Evolutionary conservation across 2,329 filamentous ascomycete species (phyloP).

Genomic region (Alternaria panax): DNA sequence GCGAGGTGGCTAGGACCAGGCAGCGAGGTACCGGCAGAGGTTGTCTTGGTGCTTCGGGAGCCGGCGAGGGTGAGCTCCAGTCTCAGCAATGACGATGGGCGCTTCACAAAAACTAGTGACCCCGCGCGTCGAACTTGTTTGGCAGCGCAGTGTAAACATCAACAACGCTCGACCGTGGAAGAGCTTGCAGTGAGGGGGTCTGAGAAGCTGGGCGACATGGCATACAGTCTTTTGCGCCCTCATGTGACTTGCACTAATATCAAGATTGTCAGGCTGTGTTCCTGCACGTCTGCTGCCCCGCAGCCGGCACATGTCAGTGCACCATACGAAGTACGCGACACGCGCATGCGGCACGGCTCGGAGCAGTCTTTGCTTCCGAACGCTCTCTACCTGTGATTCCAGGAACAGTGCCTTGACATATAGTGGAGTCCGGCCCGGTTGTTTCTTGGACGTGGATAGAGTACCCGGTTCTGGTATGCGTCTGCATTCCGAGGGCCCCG

Average conservation of each 20-base stretch:
- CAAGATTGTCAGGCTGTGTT: conserved; percentile 9
- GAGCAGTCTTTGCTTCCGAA: conserved; percentile 9
- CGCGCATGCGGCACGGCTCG: conserved; percentile 21
- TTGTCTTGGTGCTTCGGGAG: conserved; percentile 26
- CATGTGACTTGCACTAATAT: conserved; percentile 12
- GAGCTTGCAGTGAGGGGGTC: neutral
- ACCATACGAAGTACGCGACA: conserved; percentile 10
- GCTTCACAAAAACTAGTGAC: conserved; percentile 31
- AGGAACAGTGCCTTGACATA: conserved; percentile 3
- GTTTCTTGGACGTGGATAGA: neutral
- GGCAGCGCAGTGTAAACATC: conserved; percentile 13
- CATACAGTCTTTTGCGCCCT: conserved; percentile 7
- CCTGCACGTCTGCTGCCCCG: conserved; percentile 13
- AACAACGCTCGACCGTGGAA: conserved; percentile 3
- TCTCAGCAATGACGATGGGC: conserved; percentile 35
- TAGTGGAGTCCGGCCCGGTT: neutral
- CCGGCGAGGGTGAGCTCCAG: conserved; percentile 25
- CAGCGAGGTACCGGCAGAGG: conserved; percentile 16
- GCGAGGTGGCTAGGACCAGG: conserved; percentile 7
- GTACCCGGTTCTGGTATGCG: neutral
- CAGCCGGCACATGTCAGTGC: conserved; percentile 13
- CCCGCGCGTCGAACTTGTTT: conserved; percentile 27
- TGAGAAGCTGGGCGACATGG: neutral
- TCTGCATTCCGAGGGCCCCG: conserved; percentile 9
- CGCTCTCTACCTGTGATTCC: neutral